phyloP scores from a whole-genome alignment of 768 basidiomycete species.

The Agaricus sinodeliciosus region DNA sequence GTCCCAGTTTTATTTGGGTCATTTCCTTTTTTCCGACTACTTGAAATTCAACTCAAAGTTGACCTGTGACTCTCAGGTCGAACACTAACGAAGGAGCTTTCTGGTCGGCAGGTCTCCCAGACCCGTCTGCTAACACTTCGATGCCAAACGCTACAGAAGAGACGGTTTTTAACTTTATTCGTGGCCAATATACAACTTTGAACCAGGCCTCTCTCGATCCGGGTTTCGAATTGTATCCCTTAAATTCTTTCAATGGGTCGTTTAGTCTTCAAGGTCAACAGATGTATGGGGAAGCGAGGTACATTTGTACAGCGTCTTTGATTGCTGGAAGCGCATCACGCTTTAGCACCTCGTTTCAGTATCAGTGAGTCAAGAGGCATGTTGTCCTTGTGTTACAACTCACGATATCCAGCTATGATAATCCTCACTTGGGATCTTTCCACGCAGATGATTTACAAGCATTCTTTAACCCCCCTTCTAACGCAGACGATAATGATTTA shows the following conservation, averaged over 20 bases:
- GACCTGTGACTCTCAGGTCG: slow-evolving; percentile 13
- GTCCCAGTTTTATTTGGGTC: slow-evolving; percentile 35
- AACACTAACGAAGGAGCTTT: slow-evolving; percentile 36
- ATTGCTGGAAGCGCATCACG: slow-evolving; percentile 22
- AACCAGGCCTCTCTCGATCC: slow-evolving; percentile 22
- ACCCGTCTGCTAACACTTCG: slow-evolving; percentile 32
- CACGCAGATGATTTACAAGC: slow-evolving; percentile 31
- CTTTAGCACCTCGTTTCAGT: slow-evolving; percentile 22
- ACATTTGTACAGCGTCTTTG: slow-evolving; percentile 35
- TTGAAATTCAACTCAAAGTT: not conserved
- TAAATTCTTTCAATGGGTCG: slow-evolving; percentile 24
- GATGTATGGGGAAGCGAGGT: slow-evolving; percentile 39
- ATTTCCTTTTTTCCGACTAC: not conserved
- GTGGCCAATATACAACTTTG: slow-evolving; percentile 30
- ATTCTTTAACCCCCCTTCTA: slow-evolving; percentile 24
- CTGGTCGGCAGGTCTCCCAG: slow-evolving; percentile 29
- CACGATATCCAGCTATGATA: slow-evolving; percentile 25
- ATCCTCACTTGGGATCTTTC: slow-evolving; percentile 27
- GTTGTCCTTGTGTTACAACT: not conserved
- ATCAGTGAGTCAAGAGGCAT: slow-evolving; percentile 22
- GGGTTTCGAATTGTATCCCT: slow-evolving; percentile 28
- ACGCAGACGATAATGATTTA: slow-evolving; percentile 20
- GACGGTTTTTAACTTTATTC: slow-evolving; percentile 35
- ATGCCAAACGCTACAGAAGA: slow-evolving; percentile 28
- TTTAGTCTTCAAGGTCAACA: slow-evolving; percentile 34